phyloP scores from a whole-genome alignment of 1,284 basidiomycete species.

The Cryptococcus floricola region DNA sequence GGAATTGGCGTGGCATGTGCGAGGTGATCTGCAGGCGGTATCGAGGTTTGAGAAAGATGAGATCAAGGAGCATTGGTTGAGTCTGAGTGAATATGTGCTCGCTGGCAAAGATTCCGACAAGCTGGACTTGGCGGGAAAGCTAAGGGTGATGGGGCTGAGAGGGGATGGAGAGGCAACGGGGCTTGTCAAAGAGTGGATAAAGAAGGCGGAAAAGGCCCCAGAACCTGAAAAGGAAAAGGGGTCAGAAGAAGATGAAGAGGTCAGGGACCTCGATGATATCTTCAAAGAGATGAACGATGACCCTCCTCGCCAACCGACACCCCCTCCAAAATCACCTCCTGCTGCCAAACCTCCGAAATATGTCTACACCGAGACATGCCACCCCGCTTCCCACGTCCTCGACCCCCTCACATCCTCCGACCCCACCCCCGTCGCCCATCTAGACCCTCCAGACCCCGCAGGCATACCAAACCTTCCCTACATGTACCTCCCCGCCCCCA shows the following conservation, averaged over 20 bases:
- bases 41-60: constrained; percentile 68
- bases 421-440: too few relatives aligned
- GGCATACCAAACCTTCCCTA: constrained; percentile 30
- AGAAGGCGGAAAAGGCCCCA: background rate
- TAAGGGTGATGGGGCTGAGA: constrained; percentile 26
- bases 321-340: too few relatives aligned
- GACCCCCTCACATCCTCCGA: too few relatives aligned
- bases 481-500: constrained; percentile 52
- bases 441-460: constrained; percentile 29
- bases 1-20: constrained; percentile 24
- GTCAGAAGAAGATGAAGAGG: background rate
- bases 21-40: constrained; percentile 67
- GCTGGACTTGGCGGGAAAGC: constrained; percentile 17
- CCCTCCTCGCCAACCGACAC: too few relatives aligned
- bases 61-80: constrained; percentile 53
- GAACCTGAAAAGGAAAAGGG: background rate
- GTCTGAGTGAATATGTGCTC: constrained; percentile 31
- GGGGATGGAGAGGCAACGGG: constrained; percentile 17
- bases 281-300: too few relatives aligned
- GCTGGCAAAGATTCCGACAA: constrained; percentile 10
- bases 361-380: constrained; percentile 43
- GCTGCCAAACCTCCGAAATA: background rate
- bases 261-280: background rate
- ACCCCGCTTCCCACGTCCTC: constrained; percentile 11
- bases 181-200: constrained; percentile 2